phyloP scores from a whole-genome alignment of 2,329 filamentous ascomycete species.

The Neonectria punicea region DNA sequence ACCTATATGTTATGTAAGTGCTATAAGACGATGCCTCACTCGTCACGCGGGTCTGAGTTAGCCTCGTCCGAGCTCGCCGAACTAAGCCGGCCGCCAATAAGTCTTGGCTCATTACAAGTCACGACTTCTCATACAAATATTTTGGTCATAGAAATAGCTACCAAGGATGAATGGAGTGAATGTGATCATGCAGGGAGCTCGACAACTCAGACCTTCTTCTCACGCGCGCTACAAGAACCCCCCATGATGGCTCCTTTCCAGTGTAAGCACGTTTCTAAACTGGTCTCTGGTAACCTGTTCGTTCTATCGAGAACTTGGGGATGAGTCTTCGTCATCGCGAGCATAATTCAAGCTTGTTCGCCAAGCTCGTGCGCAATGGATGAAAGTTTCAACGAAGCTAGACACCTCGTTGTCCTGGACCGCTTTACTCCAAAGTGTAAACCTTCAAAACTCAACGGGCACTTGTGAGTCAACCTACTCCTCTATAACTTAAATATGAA shows the following conservation, averaged over 20 bases:
- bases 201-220: not conserved
- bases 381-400: no score
- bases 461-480: not conserved
- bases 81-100: conserved; percentile 8
- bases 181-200: not conserved
- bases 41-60: conserved; percentile 4
- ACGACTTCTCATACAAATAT: not conserved
- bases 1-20: not conserved
- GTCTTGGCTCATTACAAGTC: conserved; percentile 2
- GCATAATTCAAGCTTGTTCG: no score
- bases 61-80: conserved; percentile 18
- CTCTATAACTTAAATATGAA: not conserved
- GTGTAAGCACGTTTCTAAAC: conserved; percentile 23
- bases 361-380: no score
- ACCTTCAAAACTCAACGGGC: no score
- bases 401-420: no score
- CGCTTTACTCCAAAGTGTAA: no score
- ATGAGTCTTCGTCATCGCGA: no score
- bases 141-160: conserved; percentile 10
- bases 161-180: not conserved
- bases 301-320: no score
- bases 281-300: conserved; percentile 14
- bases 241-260: conserved; percentile 13
- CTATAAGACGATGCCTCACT: not conserved
- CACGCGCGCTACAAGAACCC: not conserved